These are phyloP conservation scores for Talaromyces sp. DNA, from an alignment of 2,329 filamentous ascomycete genomes.

Conservation along the genomic window DNA sequence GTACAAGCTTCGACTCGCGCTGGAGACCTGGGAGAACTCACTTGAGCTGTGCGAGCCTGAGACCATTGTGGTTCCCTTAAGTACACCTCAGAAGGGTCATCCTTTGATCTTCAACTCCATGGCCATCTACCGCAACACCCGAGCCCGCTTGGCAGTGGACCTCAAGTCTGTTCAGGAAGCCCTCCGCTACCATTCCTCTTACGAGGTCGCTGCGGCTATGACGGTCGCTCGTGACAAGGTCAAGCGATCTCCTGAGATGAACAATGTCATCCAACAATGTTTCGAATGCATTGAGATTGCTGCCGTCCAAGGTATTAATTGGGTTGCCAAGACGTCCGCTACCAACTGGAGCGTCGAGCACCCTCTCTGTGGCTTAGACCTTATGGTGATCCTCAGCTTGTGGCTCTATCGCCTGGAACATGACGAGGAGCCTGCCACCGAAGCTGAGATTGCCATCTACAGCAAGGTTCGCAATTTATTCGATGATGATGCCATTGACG, in stretches of 20 bases:
- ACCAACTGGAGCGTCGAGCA: constrained; percentile 99
- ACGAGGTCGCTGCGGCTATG: constrained; percentile 96
- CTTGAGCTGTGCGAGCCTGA: constrained; percentile 91
- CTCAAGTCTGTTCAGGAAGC: constrained; percentile 95
- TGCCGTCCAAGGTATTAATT: constrained; percentile 88
- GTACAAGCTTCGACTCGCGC: constrained; percentile 90
- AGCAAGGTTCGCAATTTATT: constrained; percentile 77
- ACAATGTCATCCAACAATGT: constrained; percentile 96
- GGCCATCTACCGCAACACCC: constrained; percentile 93
- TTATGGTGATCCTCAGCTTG: constrained; percentile 95
- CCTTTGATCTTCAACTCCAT: constrained; percentile 97
- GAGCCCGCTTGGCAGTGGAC: constrained; percentile 87
- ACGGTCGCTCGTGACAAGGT: constrained; percentile 89
- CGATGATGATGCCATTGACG: constrained; percentile 82
- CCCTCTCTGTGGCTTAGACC: constrained; percentile 89
- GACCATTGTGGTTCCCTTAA: constrained; percentile 79
- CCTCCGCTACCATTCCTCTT: constrained; percentile 92
- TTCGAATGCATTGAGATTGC: constrained; percentile 97
- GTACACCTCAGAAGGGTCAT: constrained; percentile 91
- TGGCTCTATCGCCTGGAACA: constrained; percentile 99
- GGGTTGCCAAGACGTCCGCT: constrained; percentile 95
- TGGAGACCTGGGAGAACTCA: constrained; percentile 99
- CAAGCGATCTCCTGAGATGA: constrained; percentile 93
- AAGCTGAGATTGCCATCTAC: constrained; percentile 43
- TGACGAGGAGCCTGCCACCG: constrained; percentile 73